Evolutionary conservation across 106 monocot genomes (phyloP), one percentile per base, ranked within the genome.

Genomic region (Dendrobium chrysotoxum): DNA sequence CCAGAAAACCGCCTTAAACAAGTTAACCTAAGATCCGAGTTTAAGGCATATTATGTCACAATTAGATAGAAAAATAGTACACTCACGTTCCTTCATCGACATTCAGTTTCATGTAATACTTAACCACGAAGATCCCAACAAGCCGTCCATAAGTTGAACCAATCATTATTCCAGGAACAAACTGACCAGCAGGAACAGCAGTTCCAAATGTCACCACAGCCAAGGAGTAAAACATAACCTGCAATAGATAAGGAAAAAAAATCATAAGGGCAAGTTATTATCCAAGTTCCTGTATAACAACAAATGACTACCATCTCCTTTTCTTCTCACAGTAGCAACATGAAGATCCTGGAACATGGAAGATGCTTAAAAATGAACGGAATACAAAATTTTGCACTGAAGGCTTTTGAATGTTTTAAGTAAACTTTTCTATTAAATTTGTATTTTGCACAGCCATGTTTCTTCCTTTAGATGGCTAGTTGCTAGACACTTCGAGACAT

Each of bases 81-180:
- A 94, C 97, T 92, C 77, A 98, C 95, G 98, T 98, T 82, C 98
- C 98, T 85, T 98, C 98, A 40, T 98, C 98, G 76, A 95, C 88
- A 85, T 98, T 98, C 64, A 93, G 83, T 76, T 86, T 95, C 81
- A 85, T 87, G 86, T 98, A 98, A 77, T 86, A 92, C 84, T 87
- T 98, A 61, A 98, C 98, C 53, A 98, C 98, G 83, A 91, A 84
- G 88, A 98, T 95, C 78, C 98, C 98, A 80, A 98, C 95, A 79
- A 98, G 94, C 72, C 98, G 89, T 11, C 98, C 98, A 84, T 98
- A 98, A 39, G 98, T 98, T 28, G 98, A 98, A 78, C 98, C 98
- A 79, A 98, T 98, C 92, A 94, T 95, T 84, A 98, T 98, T 83
- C 98, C 98, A 82, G 98, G 98, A 85, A 98, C 85, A 87, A 98